phyloP scores from a whole-genome alignment of 495 filamentous ascomycete genomes.

The Xylaria scruposa region DNA sequence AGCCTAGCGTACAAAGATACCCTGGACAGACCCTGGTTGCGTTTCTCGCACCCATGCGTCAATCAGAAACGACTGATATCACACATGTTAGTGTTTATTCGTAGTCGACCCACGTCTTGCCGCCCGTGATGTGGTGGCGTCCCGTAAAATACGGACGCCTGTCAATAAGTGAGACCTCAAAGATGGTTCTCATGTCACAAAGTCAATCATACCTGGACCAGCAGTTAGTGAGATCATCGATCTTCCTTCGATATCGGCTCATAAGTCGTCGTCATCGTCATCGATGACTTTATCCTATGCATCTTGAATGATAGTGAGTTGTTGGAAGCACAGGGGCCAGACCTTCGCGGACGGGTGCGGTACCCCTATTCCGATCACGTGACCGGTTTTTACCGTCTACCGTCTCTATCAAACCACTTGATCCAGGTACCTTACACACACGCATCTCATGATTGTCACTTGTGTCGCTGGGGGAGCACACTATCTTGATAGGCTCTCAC shows the following conservation, averaged over 20 bases:
- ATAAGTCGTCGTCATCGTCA: background rate
- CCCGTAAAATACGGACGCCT: background rate
- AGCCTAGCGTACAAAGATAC: background rate
- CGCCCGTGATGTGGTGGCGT: background rate
- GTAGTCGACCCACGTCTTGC: background rate
- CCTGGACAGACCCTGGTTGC: too few species aligned
- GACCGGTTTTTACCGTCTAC: slow-evolving; percentile 16
- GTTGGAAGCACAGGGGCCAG: background rate
- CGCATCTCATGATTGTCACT: slow-evolving; percentile 5
- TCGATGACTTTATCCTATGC: background rate
- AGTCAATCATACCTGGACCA: background rate
- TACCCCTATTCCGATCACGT: slow-evolving; percentile 26
- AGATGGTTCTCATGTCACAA: background rate
- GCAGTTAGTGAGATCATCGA: background rate
- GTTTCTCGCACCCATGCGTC: background rate
- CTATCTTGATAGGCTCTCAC: slow-evolving; percentile 19
- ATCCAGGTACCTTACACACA: background rate
- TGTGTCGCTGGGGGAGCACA: background rate
- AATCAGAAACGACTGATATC: background rate
- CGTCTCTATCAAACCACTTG: slow-evolving; percentile 7
- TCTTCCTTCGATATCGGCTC: background rate
- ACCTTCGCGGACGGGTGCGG: background rate
- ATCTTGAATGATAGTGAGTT: background rate
- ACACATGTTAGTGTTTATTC: background rate
- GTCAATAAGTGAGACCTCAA: background rate